Percentiles rank a stretch among this genome's conserved stretches.
Evolutionary conservation across 2,329 filamentous ascomycete species (phyloP).

Genomic region (Anthostomella pinea): DNA sequence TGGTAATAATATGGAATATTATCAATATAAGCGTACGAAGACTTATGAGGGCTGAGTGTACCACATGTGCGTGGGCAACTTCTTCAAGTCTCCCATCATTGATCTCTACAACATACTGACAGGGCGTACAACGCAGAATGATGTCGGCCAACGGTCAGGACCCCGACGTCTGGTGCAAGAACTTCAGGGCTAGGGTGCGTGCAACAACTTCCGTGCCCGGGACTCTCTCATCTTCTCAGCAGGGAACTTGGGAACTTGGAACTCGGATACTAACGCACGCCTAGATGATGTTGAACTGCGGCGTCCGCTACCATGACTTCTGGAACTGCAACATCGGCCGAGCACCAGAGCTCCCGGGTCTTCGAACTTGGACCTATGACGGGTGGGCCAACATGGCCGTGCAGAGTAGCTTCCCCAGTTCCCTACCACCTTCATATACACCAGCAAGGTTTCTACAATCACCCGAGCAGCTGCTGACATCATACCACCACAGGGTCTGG

Average conservation of each 20-base stretch:
- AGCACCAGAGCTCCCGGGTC: conserved; percentile 1
- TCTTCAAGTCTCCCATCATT: neutral
- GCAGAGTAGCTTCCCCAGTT: no score
- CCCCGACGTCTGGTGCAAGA: conserved; percentile 11
- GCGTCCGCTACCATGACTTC: conserved; percentile 7
- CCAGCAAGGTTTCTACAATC: no score
- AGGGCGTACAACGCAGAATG: conserved; percentile 6
- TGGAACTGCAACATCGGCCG: conserved; percentile 11
- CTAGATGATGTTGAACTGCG: conserved; percentile 14
- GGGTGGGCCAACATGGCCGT: conserved; percentile 1
- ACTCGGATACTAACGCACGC: no score
- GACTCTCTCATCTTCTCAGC: no score
- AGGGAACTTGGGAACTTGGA: no score
- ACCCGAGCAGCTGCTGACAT: no score
- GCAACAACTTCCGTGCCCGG: no score
- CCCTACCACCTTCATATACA: no score
- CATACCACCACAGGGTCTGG: no score
- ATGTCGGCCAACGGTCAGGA: conserved; percentile 15
- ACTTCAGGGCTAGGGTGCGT: conserved; percentile 12
- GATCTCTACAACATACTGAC: conserved; percentile 2
- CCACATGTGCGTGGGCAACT: neutral
- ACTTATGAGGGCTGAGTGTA: no score
- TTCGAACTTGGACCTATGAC: conserved; percentile 7
- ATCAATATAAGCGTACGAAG: no score
- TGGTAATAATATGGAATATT: no score